Conservation (phyloP, 164 flowering plant species). For the Liriodendron chinense region DNA sequence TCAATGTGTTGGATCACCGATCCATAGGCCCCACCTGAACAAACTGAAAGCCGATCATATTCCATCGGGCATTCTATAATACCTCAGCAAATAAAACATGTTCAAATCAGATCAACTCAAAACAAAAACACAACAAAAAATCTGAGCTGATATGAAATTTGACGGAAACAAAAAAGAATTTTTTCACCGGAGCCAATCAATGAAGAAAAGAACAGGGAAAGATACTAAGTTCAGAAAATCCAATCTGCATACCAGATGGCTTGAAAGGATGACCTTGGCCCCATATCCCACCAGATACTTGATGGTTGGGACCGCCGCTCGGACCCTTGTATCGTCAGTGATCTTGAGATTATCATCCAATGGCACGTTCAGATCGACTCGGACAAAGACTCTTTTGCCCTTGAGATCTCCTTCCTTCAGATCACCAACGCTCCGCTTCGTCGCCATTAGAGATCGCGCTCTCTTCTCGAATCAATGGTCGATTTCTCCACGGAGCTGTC, state of each 20-base stretch:
- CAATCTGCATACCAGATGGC: slow-evolving; percentile 42
- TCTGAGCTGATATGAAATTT: no score
- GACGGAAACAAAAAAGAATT: neutral
- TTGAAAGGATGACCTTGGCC: slow-evolving; percentile 53
- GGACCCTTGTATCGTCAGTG: slow-evolving; percentile 68
- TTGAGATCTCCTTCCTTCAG: slow-evolving; percentile 59
- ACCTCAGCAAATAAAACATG: no score
- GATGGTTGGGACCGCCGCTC: slow-evolving; percentile 77
- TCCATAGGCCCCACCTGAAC: no score
- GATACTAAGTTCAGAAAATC: neutral
- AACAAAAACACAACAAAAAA: neutral
- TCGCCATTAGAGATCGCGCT: slow-evolving; percentile 31
- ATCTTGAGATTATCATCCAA: slow-evolving; percentile 59
- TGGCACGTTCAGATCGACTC: slow-evolving; percentile 78
- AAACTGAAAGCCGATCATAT: no score
- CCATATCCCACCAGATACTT: slow-evolving; percentile 53
- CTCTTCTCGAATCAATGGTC: neutral
- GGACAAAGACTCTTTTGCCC: slow-evolving; percentile 67
- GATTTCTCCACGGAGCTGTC: neutral
- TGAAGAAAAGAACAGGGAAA: neutral
- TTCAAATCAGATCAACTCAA: no score
- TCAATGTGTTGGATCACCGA: no score
- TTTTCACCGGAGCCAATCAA: neutral
- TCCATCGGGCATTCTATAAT: no score
- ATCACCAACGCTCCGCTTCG: slow-evolving; percentile 59